Percentiles rank a stretch among this genome's conserved stretches.
These are phyloP conservation scores for Ampelomyces quisqualis DNA, from an alignment of 2,329 filamentous ascomycete species.

Conservation along the genomic window DNA sequence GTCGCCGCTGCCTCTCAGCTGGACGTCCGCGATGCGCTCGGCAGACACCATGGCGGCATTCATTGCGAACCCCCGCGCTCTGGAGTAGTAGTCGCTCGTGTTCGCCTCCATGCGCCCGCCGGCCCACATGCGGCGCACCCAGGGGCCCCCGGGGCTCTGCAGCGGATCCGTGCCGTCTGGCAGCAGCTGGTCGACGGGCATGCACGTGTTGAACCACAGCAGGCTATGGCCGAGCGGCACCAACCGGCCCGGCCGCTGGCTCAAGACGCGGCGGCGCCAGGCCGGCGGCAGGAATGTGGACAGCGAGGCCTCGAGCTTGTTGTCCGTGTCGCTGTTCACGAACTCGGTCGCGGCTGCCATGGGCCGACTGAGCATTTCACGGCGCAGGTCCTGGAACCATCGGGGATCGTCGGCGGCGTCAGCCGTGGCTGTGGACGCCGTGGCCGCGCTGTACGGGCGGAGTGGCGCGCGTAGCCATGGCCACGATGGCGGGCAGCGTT, in stretches of 20 bases:
- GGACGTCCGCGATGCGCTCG: conserved; percentile 52
- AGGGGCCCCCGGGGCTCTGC: conserved; percentile 72
- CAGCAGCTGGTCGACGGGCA: conserved; percentile 63
- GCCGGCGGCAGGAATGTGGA: conserved; percentile 21
- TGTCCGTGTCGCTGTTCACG: conserved; percentile 58
- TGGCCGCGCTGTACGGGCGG: conserved; percentile 13
- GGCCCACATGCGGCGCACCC: conserved; percentile 81
- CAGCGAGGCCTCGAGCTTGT: conserved; percentile 60
- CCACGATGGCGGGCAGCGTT: too few species aligned
- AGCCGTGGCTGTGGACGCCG: conserved; percentile 8
- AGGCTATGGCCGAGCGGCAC: conserved; percentile 75
- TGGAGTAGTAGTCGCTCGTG: conserved; percentile 9
- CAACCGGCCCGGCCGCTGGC: conserved; percentile 6
- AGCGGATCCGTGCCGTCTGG: conserved; percentile 81
- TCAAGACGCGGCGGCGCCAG: conserved; percentile 13
- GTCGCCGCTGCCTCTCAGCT: conserved; percentile 53
- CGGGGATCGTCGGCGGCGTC: conserved; percentile 9
- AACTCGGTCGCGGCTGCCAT: conserved; percentile 57
- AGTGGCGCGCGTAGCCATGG: too few species aligned
- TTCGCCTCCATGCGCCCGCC: conserved; percentile 68
- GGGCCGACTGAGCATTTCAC: conserved; percentile 50
- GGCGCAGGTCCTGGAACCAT: conserved; percentile 33
- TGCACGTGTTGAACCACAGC: conserved; percentile 78
- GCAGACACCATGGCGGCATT: conserved; percentile 29
- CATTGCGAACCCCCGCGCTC: conserved; percentile 9